Evolutionary conservation across 176 grass and related monocot species (phyloP), one percentile per base, ranked within the genome.

Genomic region (Oryza nivara): DNA sequence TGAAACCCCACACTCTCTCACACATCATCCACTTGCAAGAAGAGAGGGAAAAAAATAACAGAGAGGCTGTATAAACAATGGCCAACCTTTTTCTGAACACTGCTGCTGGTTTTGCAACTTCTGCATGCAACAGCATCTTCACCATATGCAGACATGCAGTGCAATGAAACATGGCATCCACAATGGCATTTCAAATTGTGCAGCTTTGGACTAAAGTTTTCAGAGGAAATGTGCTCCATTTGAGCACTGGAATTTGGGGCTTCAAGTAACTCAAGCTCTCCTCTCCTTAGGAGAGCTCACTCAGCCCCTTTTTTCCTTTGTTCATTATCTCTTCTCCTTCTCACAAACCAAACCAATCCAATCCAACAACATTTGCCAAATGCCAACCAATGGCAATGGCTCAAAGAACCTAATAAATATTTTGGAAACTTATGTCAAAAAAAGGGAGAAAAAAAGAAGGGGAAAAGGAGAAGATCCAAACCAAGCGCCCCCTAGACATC

Each of bases 401-500:
- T 67, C 65, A 88, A 91, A 91, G 76, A 91, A 84, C 81, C 81
- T 84, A 83, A 83, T 19, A 75, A 81, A 83, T 70, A 83, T 77
- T 77, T 83, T 65, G 61, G 82, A 89, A 83, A 90, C 52, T 72
- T 81, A 75, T 61, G 66, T 52, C 68, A 72, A 36, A 76, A 80
- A 77, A 77, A 56, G 3, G 48, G 28, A 79, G 23, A 76, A 68
- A 75, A 64, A 70, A 43, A 41, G 40, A 41, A 44, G 47, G 60
- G 60, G 32, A 66, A 36, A 65, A 82, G 4, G 2, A 60, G 83
- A 82, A 87, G 80, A 79, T 87, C 17, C 30, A 79, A 92, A 52
- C 82, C 83, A 92, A 88, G 78, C 73, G 36, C 67, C 78, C 88
- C 87, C 83, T 82, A 90, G 87, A 94, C 92, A 94, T 91, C 83